These are phyloP conservation scores for Tetrapyrgos nigripes DNA, from an alignment of 1,284 basidiomycete species.

Conservation along the genomic window DNA sequence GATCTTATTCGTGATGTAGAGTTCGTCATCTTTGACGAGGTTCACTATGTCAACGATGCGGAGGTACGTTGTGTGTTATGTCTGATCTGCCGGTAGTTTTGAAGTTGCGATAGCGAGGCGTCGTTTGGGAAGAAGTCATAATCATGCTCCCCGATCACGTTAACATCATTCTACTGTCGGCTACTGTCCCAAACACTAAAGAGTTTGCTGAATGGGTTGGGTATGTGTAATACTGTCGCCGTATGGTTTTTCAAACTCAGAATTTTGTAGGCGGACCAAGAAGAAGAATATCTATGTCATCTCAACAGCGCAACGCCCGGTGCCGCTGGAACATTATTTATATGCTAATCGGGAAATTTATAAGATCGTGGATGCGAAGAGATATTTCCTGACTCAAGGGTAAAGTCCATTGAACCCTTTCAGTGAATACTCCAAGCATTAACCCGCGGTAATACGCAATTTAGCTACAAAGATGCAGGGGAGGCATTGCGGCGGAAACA, in stretches of 20 bases:
- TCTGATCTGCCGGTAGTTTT: constrained; percentile 5
- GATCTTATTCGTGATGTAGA: constrained; percentile 99
- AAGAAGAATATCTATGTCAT: constrained; percentile 99
- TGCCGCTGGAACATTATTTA: constrained; percentile 96
- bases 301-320: constrained; percentile 94
- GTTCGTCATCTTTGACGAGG: constrained; percentile 99
- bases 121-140: constrained; percentile 99
- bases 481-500: constrained; percentile 93
- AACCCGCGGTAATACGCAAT: constrained; percentile 6
- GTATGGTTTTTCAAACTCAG: constrained; percentile 13
- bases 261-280: constrained; percentile 83
- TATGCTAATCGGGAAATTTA: constrained; percentile 92
- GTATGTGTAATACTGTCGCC: constrained; percentile 52
- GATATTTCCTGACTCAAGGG: constrained; percentile 83
- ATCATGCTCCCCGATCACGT: constrained; percentile 99
- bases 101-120: constrained; percentile 77
- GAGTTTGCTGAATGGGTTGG: constrained; percentile 99
- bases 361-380: constrained; percentile 90
- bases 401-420: constrained; percentile 38
- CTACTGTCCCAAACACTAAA: constrained; percentile 97
- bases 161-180: constrained; percentile 95
- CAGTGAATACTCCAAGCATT: neutral
- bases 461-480: constrained; percentile 87
- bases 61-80: constrained; percentile 66
- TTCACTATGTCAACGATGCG: constrained; percentile 99